These are phyloP conservation scores for Geotrichum fermentans DNA, from an alignment of 1,139 yeast genomes.

Conservation along the genomic window DNA sequence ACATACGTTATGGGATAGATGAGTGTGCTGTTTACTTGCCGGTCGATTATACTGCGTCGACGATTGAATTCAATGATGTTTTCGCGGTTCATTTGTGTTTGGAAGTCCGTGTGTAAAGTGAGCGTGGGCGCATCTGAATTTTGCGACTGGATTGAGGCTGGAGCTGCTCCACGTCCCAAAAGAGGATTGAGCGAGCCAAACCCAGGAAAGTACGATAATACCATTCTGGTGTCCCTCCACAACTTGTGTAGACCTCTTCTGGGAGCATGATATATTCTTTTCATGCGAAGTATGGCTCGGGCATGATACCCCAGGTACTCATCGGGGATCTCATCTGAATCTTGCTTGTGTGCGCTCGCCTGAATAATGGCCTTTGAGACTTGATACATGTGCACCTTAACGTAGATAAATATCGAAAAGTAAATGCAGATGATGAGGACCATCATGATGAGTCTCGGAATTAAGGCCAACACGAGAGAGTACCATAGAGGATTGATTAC, in stretches of 20 bases:
- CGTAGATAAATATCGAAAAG: constrained; percentile 64
- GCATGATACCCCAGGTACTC: neutral
- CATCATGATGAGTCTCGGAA: constrained; percentile 65
- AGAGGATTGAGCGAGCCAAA: constrained; percentile 3
- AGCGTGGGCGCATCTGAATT: neutral
- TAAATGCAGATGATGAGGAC: constrained; percentile 59
- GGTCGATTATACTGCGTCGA: constrained; percentile 62
- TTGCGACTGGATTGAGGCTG: neutral
- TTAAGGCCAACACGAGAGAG: constrained; percentile 69
- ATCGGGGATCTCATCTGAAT: neutral
- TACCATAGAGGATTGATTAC: constrained; percentile 71
- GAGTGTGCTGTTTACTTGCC: constrained; percentile 75
- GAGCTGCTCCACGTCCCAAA: neutral
- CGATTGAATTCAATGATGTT: constrained; percentile 55
- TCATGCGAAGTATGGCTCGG: neutral
- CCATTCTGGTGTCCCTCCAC: constrained; percentile 4
- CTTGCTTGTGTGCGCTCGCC: neutral
- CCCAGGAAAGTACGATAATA: constrained; percentile 4
- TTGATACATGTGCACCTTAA: constrained; percentile 30
- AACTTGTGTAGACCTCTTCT: neutral
- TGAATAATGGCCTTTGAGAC: constrained; percentile 13
- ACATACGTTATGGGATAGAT: constrained; percentile 80
- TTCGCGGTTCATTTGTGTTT: constrained; percentile 41
- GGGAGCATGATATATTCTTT: neutral
- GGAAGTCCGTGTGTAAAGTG: constrained; percentile 42